Base-by-base conservation (phyloP, 768 basidiomycete genomes). In the Boletus rufocinnamomeus region DNA sequence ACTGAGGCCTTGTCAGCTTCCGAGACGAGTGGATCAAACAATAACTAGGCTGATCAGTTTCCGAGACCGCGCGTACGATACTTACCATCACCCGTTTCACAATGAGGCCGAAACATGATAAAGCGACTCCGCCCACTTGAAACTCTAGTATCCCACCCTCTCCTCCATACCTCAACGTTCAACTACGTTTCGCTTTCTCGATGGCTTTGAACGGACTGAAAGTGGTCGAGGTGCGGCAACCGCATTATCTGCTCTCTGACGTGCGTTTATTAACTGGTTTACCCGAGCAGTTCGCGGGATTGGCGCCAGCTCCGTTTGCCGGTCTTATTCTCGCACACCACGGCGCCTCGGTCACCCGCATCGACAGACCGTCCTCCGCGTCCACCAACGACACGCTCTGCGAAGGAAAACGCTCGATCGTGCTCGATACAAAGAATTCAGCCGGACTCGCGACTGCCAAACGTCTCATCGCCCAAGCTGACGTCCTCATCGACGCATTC, bases 401-500 rank as follows among this genome's bases (percentile, higher is more conserved):
- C 66, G 82, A 88, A 34, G 84, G 86, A 21, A 93, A 94, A 68
- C 85, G 86, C 8, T 91, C 91, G n/a, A 77, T 91, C 52, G 77
- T 82, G 17, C 75, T 93, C 56, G 82, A 89, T 64, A 79, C 84
- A 19, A 93, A 93, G 75, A 69, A 77, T 9, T 70, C 77, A 11
- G 79, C 77, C 30, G 91, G 91, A 34, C 70, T 81, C 44, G 79
- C 79, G 21, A 68, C 85, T 21, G 67, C 87, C 55, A 79, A 79
- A 68, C 81, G 76, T 46, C 76, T 94, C 57, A 81, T 93, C 25
- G 69, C 76, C 30, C 71, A 78, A 37, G 87, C 89, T n/a, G 91
- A 94, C 70, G 80, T 93, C 17, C 75, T 93, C 46, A 89, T 94
- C 65, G 91, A 94, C 68, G 85, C 92, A 1, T 94, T 89, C 70